Base-by-base conservation (phyloP, 208 protist genomes). In the Acanthamoeba culbertsoni region DNA sequence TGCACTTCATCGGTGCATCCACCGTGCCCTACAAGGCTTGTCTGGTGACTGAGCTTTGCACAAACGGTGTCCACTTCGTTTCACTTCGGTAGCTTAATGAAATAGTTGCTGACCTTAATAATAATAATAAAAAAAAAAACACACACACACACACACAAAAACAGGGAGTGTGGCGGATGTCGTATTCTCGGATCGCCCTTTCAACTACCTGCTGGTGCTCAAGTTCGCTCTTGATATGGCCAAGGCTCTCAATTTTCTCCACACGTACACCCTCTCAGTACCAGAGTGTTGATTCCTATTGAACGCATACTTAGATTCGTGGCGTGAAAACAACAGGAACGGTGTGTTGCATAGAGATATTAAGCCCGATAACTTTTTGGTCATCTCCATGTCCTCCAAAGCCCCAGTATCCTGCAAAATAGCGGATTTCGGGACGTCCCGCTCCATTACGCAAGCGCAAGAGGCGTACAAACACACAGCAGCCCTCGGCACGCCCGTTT, bases 361-460 rank as follows among this genome's bases (percentile, higher is more conserved):
- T 10, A 90, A 90, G 57, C 55, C 82, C 6, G 82, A 90, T 28
- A 90, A 90, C 42, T 90, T 90, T 53, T 53, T 90, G 12, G 20
- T 90, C 1, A 26, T 90, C 10, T 2, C 82, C 12, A 16, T 68
- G 10, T 90, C 82, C 14, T 31, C 82, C 48, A 90, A 90, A 53
- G 35, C 82, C 1, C 51, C 82, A 5, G 82, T 90, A 5, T 71
- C 82, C 0, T 59, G 45, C 82, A 90, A 90, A 40, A 90, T 90
- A 12, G 82, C 82, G n/a, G 82, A 90, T n/a, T 90, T 90, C 65
- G 82, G 82, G 14, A 90, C 82, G 4, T 90, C 82, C 2, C 43
- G 82, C n/a, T 90, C 82, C 51, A 90, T 90, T 40, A 3, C 6
- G 26, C 31, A 63, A 0, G 55, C 33, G 57, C 48, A 68, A 23